Conservation (phyloP, 1,284 basidiomycete species). For the Anthracocystis setariae region DNA sequence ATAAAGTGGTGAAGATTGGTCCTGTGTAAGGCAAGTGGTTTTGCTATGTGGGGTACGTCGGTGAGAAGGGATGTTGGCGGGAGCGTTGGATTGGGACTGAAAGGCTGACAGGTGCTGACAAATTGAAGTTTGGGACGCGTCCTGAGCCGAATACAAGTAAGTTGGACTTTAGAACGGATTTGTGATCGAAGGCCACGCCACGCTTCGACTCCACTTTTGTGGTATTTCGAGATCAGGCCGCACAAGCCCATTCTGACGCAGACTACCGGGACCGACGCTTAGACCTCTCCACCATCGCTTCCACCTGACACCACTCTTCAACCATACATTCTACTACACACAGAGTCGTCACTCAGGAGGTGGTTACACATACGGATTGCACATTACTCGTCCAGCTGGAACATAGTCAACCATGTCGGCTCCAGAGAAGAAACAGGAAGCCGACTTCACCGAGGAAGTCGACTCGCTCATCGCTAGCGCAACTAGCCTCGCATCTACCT, state of each 20-base stretch:
- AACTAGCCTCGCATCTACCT: constrained; percentile 71
- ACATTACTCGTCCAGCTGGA: not conserved
- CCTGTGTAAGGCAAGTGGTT: too few species aligned
- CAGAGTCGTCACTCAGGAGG: too few species aligned
- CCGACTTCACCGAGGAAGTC: constrained; percentile 72
- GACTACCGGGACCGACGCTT: constrained; percentile 13
- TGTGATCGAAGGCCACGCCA: constrained; percentile 54
- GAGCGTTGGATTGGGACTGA: not conserved
- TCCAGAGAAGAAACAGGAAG: constrained; percentile 71
- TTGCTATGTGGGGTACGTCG: too few species aligned
- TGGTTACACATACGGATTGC: not conserved
- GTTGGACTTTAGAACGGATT: not conserved
- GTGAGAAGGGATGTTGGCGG: not conserved
- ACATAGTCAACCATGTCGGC: constrained; percentile 28
- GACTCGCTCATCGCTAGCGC: constrained; percentile 70
- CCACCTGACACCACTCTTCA: not conserved
- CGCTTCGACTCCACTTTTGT: constrained; percentile 23
- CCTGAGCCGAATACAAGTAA: not conserved
- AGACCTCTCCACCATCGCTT: not conserved
- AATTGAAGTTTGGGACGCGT: constrained; percentile 1
- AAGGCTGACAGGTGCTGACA: constrained; percentile 5
- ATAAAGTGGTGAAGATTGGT: too few species aligned
- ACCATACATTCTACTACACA: constrained; percentile 1
- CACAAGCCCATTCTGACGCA: constrained; percentile 23
- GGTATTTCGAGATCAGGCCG: constrained; percentile 3